Conservation (phyloP, 2,329 filamentous ascomycete species). For the Dactylellina haptotyla region DNA sequence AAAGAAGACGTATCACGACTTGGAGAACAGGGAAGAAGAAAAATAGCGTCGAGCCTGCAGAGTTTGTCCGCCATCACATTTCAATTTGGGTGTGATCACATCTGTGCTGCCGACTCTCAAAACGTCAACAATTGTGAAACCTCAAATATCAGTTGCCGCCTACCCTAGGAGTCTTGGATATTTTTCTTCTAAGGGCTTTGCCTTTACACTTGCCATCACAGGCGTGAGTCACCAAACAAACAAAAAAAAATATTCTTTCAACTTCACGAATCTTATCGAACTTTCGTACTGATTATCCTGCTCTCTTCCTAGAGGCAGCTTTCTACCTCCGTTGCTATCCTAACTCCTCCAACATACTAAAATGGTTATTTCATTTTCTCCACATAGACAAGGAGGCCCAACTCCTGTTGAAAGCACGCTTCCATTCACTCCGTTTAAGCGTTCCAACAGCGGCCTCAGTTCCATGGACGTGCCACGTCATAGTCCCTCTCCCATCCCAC, state of each 20-base stretch:
- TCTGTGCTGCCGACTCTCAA: not conserved
- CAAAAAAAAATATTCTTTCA: not conserved
- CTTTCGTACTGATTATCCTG: not conserved
- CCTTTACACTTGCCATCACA: slow-evolving; percentile 16
- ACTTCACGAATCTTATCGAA: no score
- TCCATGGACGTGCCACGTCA: slow-evolving; percentile 55
- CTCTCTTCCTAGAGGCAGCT: slow-evolving; percentile 14
- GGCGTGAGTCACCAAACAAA: slow-evolving; percentile 30
- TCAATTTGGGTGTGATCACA: not conserved
- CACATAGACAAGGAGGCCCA: slow-evolving; percentile 57
- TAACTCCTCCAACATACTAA: not conserved
- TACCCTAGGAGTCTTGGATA: not conserved
- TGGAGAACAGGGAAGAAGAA: slow-evolving; percentile 11
- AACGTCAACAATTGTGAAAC: not conserved
- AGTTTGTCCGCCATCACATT: slow-evolving; percentile 1
- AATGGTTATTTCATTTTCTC: slow-evolving; percentile 57
- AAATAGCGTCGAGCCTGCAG: slow-evolving; percentile 1
- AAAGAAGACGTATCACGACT: slow-evolving; percentile 28
- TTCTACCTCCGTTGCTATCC: slow-evolving; percentile 1
- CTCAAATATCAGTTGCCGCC: slow-evolving; percentile 37
- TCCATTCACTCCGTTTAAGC: slow-evolving; percentile 56
- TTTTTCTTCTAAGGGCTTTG: slow-evolving; percentile 11
- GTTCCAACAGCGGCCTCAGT: slow-evolving; percentile 54
- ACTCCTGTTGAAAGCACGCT: slow-evolving; percentile 56
- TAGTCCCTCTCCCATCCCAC: slow-evolving; percentile 55